Percentiles rank a stretch among this genome's conserved stretches.
These are phyloP conservation scores for Tephrocybe sp. DNA, from an alignment of 768 basidiomycete genomes.

Conservation along the genomic window DNA sequence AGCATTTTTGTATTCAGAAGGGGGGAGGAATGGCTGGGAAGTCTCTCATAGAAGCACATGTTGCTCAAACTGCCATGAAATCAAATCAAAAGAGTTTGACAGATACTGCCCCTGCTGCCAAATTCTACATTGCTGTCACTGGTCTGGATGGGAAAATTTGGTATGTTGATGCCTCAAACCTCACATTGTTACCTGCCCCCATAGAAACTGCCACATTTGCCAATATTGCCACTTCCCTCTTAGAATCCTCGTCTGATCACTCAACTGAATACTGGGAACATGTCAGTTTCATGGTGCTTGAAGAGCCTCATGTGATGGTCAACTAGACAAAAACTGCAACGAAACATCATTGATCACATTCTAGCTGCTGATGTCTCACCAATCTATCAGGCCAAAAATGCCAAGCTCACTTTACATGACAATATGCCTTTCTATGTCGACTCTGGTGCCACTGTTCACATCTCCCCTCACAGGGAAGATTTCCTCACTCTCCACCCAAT, in stretches of 20 bases:
- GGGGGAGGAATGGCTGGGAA: not conserved
- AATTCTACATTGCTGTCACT: no score
- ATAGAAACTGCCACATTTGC: not conserved
- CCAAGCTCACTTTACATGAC: no score
- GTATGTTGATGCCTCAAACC: constrained; percentile 2
- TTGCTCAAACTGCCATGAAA: no score
- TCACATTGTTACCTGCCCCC: not conserved
- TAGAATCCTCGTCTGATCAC: not conserved
- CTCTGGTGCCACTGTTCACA: constrained; percentile 6
- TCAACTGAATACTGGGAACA: not conserved
- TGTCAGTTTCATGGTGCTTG: not conserved
- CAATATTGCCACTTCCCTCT: no score
- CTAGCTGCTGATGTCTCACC: not conserved
- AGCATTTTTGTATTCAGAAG: no score
- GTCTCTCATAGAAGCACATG: no score
- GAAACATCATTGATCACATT: not conserved
- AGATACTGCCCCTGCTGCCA: no score
- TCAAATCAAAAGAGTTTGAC: no score
- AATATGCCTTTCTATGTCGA: constrained; percentile 2
- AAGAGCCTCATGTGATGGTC: not conserved
- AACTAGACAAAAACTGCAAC: no score
- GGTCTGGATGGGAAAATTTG: no score
- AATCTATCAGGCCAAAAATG: no score
- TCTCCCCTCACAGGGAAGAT: not conserved
- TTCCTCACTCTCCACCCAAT: no score